Conservation (phyloP, 208 protist genomes). For the Crithidia acanthocephali region DNA sequence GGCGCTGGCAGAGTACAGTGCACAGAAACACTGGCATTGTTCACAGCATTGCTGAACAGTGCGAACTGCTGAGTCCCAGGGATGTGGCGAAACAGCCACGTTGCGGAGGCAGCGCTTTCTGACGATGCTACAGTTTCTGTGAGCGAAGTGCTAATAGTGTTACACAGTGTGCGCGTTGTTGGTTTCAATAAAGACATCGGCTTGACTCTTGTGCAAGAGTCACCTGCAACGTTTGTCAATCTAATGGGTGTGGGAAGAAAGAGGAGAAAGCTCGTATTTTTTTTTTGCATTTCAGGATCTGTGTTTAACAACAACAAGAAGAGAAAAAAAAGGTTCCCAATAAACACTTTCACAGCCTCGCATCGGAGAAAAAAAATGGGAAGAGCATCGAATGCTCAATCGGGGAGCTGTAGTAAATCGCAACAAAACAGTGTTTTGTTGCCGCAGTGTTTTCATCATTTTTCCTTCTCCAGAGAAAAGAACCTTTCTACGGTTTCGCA, state of each 20-base stretch:
- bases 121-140: not conserved
- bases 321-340: not conserved
- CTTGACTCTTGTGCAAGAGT: not conserved
- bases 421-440: no score
- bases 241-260: not conserved
- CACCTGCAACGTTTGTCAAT: no score
- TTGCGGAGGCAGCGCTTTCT: not conserved
- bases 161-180: not conserved
- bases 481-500: no score
- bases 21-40: slow-evolving; percentile 12
- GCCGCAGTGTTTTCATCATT: no score
- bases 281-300: not conserved
- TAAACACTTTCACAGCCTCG: no score
- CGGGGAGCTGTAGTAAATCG: no score
- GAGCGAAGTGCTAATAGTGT: not conserved
- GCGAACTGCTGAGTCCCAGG: slow-evolving; percentile 23
- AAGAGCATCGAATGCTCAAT: no score
- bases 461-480: no score
- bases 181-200: not conserved
- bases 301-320: no score
- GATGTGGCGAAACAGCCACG: slow-evolving; percentile 21
- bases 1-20: slow-evolving; percentile 29
- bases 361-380: no score
- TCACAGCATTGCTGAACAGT: not conserved
- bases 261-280: not conserved